Evolutionary conservation across 2,329 filamentous ascomycete genomes (phyloP), one percentile per base, ranked within the genome.

Genomic region (Epichloe amarillans): DNA sequence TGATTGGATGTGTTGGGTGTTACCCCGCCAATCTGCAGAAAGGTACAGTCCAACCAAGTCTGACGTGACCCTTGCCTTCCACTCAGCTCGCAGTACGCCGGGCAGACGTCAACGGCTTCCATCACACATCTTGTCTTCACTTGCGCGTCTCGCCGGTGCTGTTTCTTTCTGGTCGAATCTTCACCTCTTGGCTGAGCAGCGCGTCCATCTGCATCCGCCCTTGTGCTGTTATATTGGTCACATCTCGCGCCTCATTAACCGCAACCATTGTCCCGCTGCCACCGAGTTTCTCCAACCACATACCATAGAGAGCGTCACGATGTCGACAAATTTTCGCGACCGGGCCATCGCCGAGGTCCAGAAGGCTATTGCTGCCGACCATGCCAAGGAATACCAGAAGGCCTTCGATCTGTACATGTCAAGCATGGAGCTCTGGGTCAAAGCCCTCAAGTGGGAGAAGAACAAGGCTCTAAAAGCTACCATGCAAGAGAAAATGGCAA

Each of bases 401-500:
- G 93, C 93, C 51, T 97, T 97, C 68, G 87, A 95, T 65, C 78
- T 86, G 56, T 98, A 98, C 79, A 96, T 95, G 74, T 84, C 88
- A 59, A 84, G 91, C 48, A 86, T 98, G 60, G 91, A 98, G 71
- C 82, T 97, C 52, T 98, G 97, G 76, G 95, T 98, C 86, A 86
- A 97, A 54, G 93, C 93, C 36, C 78, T 98, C 54, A 98, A 98
- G 76, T 98, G 91, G 91, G 93, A 98, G 74, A 98, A 97, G 79
- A 97, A 96, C 72, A 83, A 86, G 56, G 91, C 90, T 61, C 90
- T 88, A 56, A 97, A 97, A 75, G 89, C 94, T 65, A 95, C 95
- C 80, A 96, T 98, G 68, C 85, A 93, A 60, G 82, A 86, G 60
- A 97, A 97, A 74, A 89, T 90, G 19, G 86, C 77, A 61, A 91